phyloP scores from a whole-genome alignment of 2,329 filamentous ascomycete species.

The Coniochaeta prunicola region DNA sequence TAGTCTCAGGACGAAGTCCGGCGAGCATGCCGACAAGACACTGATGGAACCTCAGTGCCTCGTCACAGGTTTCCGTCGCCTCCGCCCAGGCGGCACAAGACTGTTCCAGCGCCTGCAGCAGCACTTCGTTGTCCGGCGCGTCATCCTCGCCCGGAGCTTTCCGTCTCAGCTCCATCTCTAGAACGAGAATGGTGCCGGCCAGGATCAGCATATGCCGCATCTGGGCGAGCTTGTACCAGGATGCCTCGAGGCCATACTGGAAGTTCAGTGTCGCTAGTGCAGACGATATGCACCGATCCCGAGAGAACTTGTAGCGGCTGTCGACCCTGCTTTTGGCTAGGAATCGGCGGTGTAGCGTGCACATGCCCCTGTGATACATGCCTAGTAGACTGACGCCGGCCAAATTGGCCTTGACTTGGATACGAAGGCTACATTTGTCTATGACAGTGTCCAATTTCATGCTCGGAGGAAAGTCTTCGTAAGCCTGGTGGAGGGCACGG shows the following conservation, averaged over 20 bases:
- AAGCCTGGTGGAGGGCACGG: slow-evolving; percentile 25
- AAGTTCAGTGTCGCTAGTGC: slow-evolving; percentile 13
- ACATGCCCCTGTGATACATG: slow-evolving; percentile 42
- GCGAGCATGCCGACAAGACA: slow-evolving; percentile 8
- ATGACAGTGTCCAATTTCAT: slow-evolving; percentile 6
- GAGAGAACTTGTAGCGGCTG: slow-evolving; percentile 10
- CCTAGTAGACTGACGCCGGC: slow-evolving; percentile 35
- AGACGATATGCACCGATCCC: slow-evolving; percentile 17
- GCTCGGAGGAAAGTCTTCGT: slow-evolving; percentile 12
- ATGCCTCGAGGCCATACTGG: slow-evolving; percentile 12
- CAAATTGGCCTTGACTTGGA: slow-evolving; percentile 31
- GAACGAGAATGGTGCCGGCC: slow-evolving; percentile 14
- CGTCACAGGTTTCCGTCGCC: slow-evolving; percentile 8
- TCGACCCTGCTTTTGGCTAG: slow-evolving; percentile 20
- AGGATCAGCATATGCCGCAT: slow-evolving; percentile 18
- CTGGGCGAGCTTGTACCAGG: slow-evolving; percentile 15
- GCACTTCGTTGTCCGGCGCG: slow-evolving; percentile 3
- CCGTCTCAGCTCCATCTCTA: slow-evolving; percentile 12
- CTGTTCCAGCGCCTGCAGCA: slow-evolving; percentile 8
- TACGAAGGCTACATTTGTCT: not conserved
- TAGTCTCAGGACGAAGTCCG: slow-evolving; percentile 1
- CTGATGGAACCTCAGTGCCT: slow-evolving; percentile 7
- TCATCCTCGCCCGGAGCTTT: slow-evolving; percentile 2
- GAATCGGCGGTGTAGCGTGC: slow-evolving; percentile 41
- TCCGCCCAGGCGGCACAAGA: slow-evolving; percentile 9